phyloP scores from a whole-genome alignment of 352 stramenopile genomes.

The Pythium aristosporum region DNA sequence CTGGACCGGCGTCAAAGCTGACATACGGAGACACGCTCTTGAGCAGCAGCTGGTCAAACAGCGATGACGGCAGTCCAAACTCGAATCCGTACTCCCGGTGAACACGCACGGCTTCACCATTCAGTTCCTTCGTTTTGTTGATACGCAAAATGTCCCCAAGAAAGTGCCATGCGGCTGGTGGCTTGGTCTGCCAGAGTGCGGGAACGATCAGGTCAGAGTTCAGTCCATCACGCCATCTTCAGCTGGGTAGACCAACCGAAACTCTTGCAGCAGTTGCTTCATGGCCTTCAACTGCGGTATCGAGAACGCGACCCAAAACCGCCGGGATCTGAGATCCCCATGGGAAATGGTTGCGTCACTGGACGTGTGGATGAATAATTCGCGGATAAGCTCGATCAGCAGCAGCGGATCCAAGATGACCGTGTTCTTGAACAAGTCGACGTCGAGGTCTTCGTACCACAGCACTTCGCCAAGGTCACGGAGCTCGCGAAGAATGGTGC shows the following conservation, averaged over 20 bases:
- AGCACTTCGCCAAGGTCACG: slow-evolving; percentile 16
- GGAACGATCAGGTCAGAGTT: slow-evolving; percentile 10
- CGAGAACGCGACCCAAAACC: neutral
- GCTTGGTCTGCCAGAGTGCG: neutral
- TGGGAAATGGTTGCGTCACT: neutral
- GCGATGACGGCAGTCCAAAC: slow-evolving; percentile 8
- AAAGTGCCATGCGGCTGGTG: neutral
- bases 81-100: slow-evolving; percentile 25
- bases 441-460: slow-evolving; percentile 1
- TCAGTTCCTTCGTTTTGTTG: neutral
- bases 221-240: slow-evolving; percentile 1
- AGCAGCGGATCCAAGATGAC: slow-evolving; percentile 4
- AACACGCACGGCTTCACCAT: neutral
- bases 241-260: slow-evolving; percentile 8
- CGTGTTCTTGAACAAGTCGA: neutral
- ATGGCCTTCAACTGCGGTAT: slow-evolving; percentile 10
- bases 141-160: neutral
- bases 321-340: neutral
- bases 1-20: neutral
- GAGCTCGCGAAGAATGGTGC: neutral
- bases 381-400: slow-evolving; percentile 13
- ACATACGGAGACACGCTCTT: neutral
- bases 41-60: slow-evolving; percentile 23
- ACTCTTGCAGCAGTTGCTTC: slow-evolving; percentile 22
- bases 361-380: slow-evolving; percentile 6